These are phyloP conservation scores for Coemansia sp. DNA, from an alignment of 192 early-diverging fungal species.

Conservation along the genomic window DNA sequence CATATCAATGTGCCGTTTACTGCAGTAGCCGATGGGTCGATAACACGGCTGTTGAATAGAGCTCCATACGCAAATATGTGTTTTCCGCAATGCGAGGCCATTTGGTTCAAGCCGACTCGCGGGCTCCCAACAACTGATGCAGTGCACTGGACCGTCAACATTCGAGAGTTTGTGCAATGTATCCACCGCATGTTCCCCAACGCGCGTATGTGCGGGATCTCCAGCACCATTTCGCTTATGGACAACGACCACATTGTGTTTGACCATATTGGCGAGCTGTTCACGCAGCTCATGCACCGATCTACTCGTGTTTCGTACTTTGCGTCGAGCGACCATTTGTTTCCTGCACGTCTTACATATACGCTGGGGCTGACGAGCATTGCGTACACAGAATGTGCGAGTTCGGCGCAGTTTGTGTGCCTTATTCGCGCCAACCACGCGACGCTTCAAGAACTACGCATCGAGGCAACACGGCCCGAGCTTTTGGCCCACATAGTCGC, in stretches of 20 bases:
- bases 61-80: background rate
- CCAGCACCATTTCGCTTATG: background rate
- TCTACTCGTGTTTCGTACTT: constrained; percentile 7
- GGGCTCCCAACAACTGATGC: background rate
- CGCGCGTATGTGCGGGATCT: background rate
- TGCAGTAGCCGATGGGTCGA: constrained; percentile 5
- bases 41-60: background rate
- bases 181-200: background rate
- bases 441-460: constrained; percentile 6
- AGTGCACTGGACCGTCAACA: background rate
- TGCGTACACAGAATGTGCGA: constrained; percentile 20
- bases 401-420: constrained; percentile 6
- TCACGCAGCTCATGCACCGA: background rate
- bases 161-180: background rate
- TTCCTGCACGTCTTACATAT: background rate
- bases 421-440: constrained; percentile 13
- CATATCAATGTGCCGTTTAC: constrained; percentile 15
- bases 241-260: background rate
- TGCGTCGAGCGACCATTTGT: constrained; percentile 5
- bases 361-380: constrained; percentile 8
- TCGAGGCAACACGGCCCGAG: constrained; percentile 6
- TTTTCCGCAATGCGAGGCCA: constrained; percentile 3
- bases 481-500: too few relatives aligned
- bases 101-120: constrained; percentile 3
- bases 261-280: background rate